Evolutionary conservation across 2,329 filamentous ascomycete species (phyloP), one percentile per base, ranked within the genome.

Genomic region (Albifimbria verrucaria): DNA sequence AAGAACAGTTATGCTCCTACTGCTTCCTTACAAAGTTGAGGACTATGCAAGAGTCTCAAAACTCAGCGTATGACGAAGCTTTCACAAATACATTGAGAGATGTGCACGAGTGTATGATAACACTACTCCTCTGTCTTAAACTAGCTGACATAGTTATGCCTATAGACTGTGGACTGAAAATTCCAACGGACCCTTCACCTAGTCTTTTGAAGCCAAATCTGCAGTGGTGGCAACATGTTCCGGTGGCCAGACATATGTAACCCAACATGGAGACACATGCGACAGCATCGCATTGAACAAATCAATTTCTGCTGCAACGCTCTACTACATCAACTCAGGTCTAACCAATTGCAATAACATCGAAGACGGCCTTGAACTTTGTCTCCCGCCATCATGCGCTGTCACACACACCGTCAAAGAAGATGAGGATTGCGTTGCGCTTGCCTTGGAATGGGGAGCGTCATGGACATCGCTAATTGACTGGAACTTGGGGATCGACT

Each of bases 241-340:
- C 23, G 52, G 49, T 2, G 48, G 36, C 15, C 52, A 47, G 10
- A 46, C 48, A 9, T 49, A 59, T 44, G 53, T 42, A 1, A 54
- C 52, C 7, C 41, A 39, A 10, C 46, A 50, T 3, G 58, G 56
- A 10, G 58, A 64, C 17, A 59, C 57, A 1, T 63, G 59, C 44
- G 55, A 62, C 49, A 52, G 42, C 2, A 53, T 64, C 12, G 54
- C 60, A 3, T 43, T 55, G 7, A 46, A 41, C 2, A 49, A 55
- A 26, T 46, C 24, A 1, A 53, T 59, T n/a, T 56, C 62, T 39
- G 48, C 52, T 4, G 53, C 57, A 17, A 49, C 47, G 21, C 26
- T 58, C 12, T 52, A 59, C n/a, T 60, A 57, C 43, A 50, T 54
- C 6, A 63, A 64, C 44, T 55, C 54, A n/a, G 21, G 56, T 2